These are phyloP conservation scores for Globisporangium alternatum DNA, from an alignment of 352 stramenopile genomes.

Conservation along the genomic window DNA sequence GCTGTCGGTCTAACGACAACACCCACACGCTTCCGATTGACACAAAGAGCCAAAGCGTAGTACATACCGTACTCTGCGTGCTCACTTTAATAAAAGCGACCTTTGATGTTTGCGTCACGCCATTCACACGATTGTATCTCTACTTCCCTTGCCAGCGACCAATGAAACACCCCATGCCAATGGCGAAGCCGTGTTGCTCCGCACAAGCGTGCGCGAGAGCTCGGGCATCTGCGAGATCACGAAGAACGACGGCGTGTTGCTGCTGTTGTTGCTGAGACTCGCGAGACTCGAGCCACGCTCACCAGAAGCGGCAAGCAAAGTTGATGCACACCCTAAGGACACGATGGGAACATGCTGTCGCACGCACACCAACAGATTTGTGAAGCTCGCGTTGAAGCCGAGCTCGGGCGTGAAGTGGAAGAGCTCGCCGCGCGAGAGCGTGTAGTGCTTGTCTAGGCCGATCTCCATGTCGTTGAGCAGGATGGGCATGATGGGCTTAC, in stretches of 20 bases:
- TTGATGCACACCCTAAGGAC: neutral
- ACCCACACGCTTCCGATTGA: too few species aligned
- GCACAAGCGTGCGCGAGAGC: neutral
- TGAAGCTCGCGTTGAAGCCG: constrained; percentile 75
- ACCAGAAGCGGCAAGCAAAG: neutral
- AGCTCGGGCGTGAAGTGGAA: constrained; percentile 80
- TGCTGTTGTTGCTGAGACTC: neutral
- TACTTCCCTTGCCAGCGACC: too few species aligned
- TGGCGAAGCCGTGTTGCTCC: constrained; percentile 12
- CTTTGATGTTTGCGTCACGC: too few species aligned
- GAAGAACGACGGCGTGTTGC: constrained; percentile 3
- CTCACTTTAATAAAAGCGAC: too few species aligned
- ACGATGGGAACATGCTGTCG: constrained; percentile 34
- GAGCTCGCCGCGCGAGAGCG: constrained; percentile 63
- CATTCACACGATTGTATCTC: too few species aligned
- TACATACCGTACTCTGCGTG: too few species aligned
- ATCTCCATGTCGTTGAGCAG: constrained; percentile 79
- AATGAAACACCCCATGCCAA: too few species aligned
- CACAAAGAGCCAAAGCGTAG: too few species aligned
- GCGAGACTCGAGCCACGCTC: neutral
- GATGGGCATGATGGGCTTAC: constrained; percentile 63
- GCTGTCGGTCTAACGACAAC: too few species aligned
- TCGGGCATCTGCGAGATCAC: neutral
- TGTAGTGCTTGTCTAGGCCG: constrained; percentile 73
- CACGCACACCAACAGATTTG: constrained; percentile 42